phyloP scores from a whole-genome alignment of 192 early-diverging fungal species.

The Obelidium mucronatum region DNA sequence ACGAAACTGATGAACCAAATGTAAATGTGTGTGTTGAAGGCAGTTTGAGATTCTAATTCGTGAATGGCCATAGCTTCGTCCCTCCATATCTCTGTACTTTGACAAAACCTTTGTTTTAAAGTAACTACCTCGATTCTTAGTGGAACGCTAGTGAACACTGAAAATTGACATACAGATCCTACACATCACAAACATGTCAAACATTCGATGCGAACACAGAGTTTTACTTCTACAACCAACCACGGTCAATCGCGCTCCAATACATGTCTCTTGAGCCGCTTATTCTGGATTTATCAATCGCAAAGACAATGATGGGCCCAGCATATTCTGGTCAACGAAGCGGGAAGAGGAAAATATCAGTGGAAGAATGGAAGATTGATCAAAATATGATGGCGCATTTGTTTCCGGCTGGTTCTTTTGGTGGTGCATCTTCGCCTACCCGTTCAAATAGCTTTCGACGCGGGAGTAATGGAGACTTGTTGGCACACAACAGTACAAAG shows the following conservation, averaged over 20 bases:
- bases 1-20: no score
- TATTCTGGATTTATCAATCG: conserved; percentile 68
- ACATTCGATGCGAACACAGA: background rate
- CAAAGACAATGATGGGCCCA: conserved; percentile 27
- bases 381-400: conserved; percentile 10
- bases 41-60: no score
- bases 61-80: no score
- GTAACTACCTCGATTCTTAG: no score
- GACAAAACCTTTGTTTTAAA: no score
- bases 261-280: conserved; percentile 74
- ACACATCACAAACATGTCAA: background rate
- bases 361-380: background rate
- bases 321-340: no score
- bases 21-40: no score
- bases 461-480: background rate
- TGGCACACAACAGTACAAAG: background rate
- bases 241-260: conserved; percentile 52
- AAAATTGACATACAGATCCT: no score
- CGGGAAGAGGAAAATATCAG: no score
- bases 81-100: background rate
- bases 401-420: conserved; percentile 8
- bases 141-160: no score
- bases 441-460: background rate
- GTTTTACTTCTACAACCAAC: conserved; percentile 17
- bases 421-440: background rate